Conservation (phyloP, 2,329 filamentous ascomycete genomes). For the Alternaria solani region DNA sequence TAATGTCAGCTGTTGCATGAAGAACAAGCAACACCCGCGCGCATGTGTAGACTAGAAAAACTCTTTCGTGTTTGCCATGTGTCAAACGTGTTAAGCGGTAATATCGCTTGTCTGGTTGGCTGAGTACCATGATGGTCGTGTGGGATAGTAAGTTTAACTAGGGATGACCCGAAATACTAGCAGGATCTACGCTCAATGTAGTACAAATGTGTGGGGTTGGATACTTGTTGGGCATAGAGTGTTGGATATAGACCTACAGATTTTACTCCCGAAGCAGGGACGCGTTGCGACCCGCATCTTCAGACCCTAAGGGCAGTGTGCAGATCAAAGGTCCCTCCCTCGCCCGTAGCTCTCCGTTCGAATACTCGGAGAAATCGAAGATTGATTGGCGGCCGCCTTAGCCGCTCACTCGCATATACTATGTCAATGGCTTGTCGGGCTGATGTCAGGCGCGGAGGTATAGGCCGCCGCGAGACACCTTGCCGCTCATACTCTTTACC, state of each 20-base stretch:
- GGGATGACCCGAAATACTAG: conserved; percentile 1
- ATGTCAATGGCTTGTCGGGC: neutral
- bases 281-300: conserved; percentile 4
- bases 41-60: conserved; percentile 12
- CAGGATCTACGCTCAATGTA: conserved; percentile 12
- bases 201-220: conserved; percentile 4
- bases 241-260: neutral
- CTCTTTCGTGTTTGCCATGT: conserved; percentile 12
- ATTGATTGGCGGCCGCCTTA: neutral
- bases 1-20: neutral
- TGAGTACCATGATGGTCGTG: conserved; percentile 38
- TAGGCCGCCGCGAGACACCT: neutral
- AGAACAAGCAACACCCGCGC: neutral
- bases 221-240: neutral
- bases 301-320: neutral
- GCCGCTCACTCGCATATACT: neutral
- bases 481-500: neutral
- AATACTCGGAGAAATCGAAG: neutral
- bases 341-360: neutral
- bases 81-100: conserved; percentile 11
- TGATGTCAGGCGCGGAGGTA: conserved; percentile 2
- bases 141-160: conserved; percentile 17
- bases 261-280: neutral
- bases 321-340: neutral
- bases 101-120: conserved; percentile 27